Evolutionary conservation across 257 asterid genomes (phyloP), one percentile per base, ranked within the genome.

Genomic region (Gentiana macrophylla): DNA sequence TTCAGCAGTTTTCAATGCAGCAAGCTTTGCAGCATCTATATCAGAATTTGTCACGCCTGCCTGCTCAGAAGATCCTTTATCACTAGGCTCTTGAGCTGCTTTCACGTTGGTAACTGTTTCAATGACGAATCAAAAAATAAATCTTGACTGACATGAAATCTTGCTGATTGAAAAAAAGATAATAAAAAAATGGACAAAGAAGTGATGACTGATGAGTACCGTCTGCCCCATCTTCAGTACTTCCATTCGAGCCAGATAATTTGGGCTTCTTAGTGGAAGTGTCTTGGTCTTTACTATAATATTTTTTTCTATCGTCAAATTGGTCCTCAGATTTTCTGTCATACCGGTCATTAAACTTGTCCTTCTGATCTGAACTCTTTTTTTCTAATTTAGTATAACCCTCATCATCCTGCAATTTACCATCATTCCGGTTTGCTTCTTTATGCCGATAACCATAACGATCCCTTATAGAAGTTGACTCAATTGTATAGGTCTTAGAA

Each of bases 1-100:
- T 72, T 91, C 95, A 69, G 97, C 97, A 56, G 97, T 97, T 74
- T 77, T 91, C 88, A 87, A 74, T 47, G 98, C 98, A 76, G 95
- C 96, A 67, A 83, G 55, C 73, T 80, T 91, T 41, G 96, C 98
- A 61, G 95, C 95, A 73, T 82, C 92, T 52, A 91, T 78, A 73
- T 87, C 97, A 62, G 97, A 80, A 65, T 83, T 93, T 44, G 79
- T 79, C 77, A 81, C 78, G 6, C 44, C 44, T 37, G 69, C 76
- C 72, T 79, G 74, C 77, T 84, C 89, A 35, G 86, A 69, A 35
- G 79, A 51, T 63, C 74, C 84, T 68, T 67, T 52, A 70, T 60
- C 49, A 32, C 50, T 50, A 62, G 57, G 49, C 63, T 53, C 72
- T 60, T 43, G 58, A 52, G 59, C 62, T 67, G 60, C 68, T 50